Evolutionary conservation across 148 eudicot species (phyloP), one percentile per base, ranked within the genome.

Genomic region (Silene latifolia): DNA sequence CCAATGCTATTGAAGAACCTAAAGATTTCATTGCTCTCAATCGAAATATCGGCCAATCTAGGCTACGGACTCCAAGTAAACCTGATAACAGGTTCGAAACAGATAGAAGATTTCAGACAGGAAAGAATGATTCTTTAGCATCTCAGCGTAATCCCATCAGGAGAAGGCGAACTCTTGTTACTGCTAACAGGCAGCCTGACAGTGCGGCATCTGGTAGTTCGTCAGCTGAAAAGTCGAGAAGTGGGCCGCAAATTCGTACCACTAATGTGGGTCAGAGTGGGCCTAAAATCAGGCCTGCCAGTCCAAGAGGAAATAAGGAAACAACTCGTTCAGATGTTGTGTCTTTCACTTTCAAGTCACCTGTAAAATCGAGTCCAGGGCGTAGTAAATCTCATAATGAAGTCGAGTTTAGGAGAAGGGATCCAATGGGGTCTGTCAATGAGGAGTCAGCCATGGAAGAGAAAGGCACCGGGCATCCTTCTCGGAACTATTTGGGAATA

Each of bases 321-420:
- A 42, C 65, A 19, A 17, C 24, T 70, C 73, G 61, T 13, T 51
- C 73, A 70, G 86, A 82, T 74, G 81, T 73, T 70, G 79, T 83
- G 67, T 80, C 90, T 2, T 86, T 88, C 74, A 67, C 85, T 35
- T 88, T 89, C 62, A 86, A 46, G 58, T 88, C 96, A 54, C 82
- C 88, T 14, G 77, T 81, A 56, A 87, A 86, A 84, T 79, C 82
- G n/a, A 82, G 74, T 63, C 59, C 14, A 72, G 78, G 67, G 57
- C 59, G 29, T 12, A 47, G 29, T 12, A 47, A 32, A 42, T 77
- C 63, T 48, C 71, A 66, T 51, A 60, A 60, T n/a, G 80, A 72
- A 62, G 60, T 58, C 78, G 81, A 68, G 70, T 74, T 35, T 18
- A 75, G 78, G 63, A 79, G 65, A 74, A 76, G 76, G 69, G 76